Conservation (phyloP, 163 green algal species). For the Scenedesmus sp. region DNA sequence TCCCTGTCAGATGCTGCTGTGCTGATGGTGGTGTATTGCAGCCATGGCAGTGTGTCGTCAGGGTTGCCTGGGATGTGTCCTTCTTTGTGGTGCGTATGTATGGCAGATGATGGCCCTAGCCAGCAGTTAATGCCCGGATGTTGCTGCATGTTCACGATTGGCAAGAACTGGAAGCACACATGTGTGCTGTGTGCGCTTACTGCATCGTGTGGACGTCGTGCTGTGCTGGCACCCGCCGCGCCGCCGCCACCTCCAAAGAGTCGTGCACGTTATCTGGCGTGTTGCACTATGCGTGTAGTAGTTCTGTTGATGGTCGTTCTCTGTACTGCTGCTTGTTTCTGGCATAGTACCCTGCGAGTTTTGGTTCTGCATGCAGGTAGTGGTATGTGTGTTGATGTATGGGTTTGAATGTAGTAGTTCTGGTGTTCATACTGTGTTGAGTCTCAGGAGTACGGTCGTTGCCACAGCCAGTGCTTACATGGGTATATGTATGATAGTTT, state of each 20-base stretch:
- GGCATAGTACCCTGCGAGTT: neutral
- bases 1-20: neutral
- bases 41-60: neutral
- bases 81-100: neutral
- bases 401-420: neutral
- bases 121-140: neutral
- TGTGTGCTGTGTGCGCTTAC: neutral
- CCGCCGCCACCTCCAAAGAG: neutral
- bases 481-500: neutral
- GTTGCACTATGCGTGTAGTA: neutral
- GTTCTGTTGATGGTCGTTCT: neutral
- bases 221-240: neutral
- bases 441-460: neutral
- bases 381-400: neutral
- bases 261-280: neutral
- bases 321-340: neutral
- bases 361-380: neutral
- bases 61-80: neutral
- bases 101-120: neutral
- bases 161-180: neutral
- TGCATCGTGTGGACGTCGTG: neutral
- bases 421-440: neutral
- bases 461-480: neutral
- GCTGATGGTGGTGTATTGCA: neutral
- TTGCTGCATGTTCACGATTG: neutral